Evolutionary conservation across 2,329 filamentous ascomycete genomes (phyloP).

Genomic region (Tolypocladium sp.): DNA sequence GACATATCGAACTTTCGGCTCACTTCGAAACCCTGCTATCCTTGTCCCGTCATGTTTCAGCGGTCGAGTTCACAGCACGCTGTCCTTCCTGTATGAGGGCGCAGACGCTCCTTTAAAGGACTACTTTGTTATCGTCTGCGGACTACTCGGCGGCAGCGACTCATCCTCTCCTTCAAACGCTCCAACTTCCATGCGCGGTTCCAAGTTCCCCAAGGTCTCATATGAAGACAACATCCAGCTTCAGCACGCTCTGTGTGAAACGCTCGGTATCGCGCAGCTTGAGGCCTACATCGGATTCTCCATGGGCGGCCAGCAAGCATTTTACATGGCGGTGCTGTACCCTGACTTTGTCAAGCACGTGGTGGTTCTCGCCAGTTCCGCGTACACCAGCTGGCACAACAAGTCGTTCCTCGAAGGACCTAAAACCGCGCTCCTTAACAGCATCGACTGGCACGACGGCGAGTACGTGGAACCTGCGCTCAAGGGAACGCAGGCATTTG

Average conservation of each 20-base stretch:
- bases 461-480: neutral
- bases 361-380: neutral
- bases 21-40: neutral
- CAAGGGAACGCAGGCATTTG: neutral
- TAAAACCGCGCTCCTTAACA: constrained; percentile 4
- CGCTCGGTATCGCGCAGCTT: neutral
- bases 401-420: constrained; percentile 7
- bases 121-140: neutral
- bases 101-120: neutral
- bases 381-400: constrained; percentile 7
- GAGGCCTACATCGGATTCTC: neutral
- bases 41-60: neutral
- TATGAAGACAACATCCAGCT: neutral
- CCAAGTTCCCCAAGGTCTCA: neutral
- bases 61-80: neutral
- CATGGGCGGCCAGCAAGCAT: neutral
- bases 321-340: neutral
- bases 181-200: neutral
- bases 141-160: neutral
- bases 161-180: neutral
- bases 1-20: neutral
- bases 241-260: neutral
- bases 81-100: neutral
- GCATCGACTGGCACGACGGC: neutral
- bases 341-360: neutral